A percentile compares a stretch with the other conserved stretches of the same genome.
Evolutionary conservation across 768 basidiomycete genomes (phyloP).

Genomic region (Calocybe cyanea): DNA sequence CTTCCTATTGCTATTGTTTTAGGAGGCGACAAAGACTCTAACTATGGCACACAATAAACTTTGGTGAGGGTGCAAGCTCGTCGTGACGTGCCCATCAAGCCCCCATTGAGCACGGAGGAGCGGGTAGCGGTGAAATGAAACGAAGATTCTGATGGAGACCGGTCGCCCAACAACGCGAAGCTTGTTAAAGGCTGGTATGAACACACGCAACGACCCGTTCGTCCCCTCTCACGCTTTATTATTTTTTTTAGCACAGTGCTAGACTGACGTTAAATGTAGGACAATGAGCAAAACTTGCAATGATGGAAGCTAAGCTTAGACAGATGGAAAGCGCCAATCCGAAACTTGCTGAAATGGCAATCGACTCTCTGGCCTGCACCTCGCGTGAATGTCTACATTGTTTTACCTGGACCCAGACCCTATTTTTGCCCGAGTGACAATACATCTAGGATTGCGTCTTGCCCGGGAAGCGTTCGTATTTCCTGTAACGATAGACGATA

Average conservation of each 20-base stretch:
- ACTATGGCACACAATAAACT: constrained; percentile 71
- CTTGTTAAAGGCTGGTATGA: constrained; percentile 70
- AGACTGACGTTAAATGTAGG: constrained; percentile 33
- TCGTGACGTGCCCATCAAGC: constrained; percentile 94
- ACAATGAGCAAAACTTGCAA: constrained; percentile 88
- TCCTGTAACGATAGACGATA: no score
- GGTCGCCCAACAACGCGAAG: constrained; percentile 83
- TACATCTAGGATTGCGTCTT: no score
- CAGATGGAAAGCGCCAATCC: constrained; percentile 57
- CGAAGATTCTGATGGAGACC: constrained; percentile 50
- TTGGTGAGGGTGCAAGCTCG: constrained; percentile 80
- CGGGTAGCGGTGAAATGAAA: constrained; percentile 20
- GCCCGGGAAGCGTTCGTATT: no score
- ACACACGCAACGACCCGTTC: constrained; percentile 49
- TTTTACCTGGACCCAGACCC: no score
- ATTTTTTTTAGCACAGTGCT: constrained; percentile 1
- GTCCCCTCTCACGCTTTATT: constrained; percentile 13
- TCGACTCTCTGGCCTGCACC: no score
- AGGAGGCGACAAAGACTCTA: constrained; percentile 87
- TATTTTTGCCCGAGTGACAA: no score
- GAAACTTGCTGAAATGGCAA: no score
- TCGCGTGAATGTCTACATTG: no score
- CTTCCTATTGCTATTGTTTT: constrained; percentile 15
- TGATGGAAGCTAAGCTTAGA: constrained; percentile 92
- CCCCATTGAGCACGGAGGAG: constrained; percentile 38